A percentile compares a stretch with the other conserved stretches of the same genome.
Conservation (phyloP, 108 stramenopile genomes). For the Epithemia pelagica region DNA sequence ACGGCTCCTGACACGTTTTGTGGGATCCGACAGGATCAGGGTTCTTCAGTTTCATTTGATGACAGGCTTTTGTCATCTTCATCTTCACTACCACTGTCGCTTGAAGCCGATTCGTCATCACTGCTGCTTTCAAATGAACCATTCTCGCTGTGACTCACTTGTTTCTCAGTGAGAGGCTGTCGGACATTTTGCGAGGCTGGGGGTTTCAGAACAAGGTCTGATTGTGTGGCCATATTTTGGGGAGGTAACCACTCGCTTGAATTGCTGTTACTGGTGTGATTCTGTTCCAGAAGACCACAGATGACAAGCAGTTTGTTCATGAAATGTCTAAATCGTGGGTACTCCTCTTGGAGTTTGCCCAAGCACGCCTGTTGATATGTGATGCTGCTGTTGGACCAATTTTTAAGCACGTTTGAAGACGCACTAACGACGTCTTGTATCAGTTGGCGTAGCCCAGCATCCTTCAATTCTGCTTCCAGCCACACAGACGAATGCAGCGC, state of each 20-base stretch:
- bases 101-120: background rate
- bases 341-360: constrained; percentile 12
- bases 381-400: background rate
- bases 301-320: constrained; percentile 50
- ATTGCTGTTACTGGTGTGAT: background rate
- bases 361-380: constrained; percentile 7
- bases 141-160: background rate
- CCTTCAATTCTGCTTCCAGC: constrained; percentile 55
- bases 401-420: background rate
- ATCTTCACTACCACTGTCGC: background rate
- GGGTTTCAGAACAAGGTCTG: background rate
- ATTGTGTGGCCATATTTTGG: background rate
- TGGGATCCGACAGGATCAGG: too few relatives aligned
- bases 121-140: background rate
- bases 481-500: constrained; percentile 46
- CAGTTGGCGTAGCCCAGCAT: constrained; percentile 56
- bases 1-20: too few relatives aligned
- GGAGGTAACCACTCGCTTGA: too few relatives aligned
- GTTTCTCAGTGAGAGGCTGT: background rate
- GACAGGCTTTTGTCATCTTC: too few relatives aligned
- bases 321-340: constrained; percentile 58
- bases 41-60: too few relatives aligned
- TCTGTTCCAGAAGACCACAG: constrained; percentile 49
- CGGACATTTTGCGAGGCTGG: background rate
- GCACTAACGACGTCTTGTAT: constrained; percentile 29